phyloP scores from a whole-genome alignment of 202 grass and related monocot genomes.

The Schoenoplectus tabernaemontani region DNA sequence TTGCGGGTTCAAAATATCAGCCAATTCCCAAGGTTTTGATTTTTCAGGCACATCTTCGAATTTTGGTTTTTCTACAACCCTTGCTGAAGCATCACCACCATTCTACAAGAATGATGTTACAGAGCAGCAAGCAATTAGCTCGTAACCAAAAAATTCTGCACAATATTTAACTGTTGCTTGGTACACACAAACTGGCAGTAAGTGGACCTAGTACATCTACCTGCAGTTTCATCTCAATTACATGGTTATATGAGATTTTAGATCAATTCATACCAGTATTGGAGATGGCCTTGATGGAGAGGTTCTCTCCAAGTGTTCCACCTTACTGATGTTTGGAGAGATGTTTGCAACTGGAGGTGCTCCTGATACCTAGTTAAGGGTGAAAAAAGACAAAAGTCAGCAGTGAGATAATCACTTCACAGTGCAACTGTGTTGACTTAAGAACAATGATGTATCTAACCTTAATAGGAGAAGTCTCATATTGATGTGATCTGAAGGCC shows the following conservation, averaged over 20 bases:
- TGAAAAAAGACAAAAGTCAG: background rate
- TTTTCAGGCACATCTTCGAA: constrained; percentile 82
- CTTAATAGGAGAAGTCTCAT: constrained; percentile 83
- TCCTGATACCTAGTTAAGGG: constrained; percentile 53
- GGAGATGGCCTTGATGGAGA: constrained; percentile 84
- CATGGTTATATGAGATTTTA: background rate
- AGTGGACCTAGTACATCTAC: constrained; percentile 6
- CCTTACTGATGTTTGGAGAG: constrained; percentile 61
- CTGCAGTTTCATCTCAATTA: background rate
- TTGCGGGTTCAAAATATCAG: constrained; percentile 62
- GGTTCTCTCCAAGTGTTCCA: constrained; percentile 73
- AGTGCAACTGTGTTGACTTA: constrained; percentile 12
- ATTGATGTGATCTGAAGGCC: constrained; percentile 58
- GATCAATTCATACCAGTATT: constrained; percentile 44
- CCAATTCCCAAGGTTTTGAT: constrained; percentile 56
- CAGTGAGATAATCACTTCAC: background rate
- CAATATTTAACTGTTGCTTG: background rate
- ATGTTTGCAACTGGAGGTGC: constrained; percentile 65
- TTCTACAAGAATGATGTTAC: constrained; percentile 57
- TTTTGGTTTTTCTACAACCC: constrained; percentile 66
- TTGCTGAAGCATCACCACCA: constrained; percentile 61
- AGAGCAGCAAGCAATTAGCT: constrained; percentile 12
- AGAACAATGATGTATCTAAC: constrained; percentile 27
- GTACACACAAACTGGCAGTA: background rate
- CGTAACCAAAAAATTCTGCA: constrained; percentile 6